phyloP scores from a whole-genome alignment of 805 yeast species.

The Metschnikowia henanensis region DNA sequence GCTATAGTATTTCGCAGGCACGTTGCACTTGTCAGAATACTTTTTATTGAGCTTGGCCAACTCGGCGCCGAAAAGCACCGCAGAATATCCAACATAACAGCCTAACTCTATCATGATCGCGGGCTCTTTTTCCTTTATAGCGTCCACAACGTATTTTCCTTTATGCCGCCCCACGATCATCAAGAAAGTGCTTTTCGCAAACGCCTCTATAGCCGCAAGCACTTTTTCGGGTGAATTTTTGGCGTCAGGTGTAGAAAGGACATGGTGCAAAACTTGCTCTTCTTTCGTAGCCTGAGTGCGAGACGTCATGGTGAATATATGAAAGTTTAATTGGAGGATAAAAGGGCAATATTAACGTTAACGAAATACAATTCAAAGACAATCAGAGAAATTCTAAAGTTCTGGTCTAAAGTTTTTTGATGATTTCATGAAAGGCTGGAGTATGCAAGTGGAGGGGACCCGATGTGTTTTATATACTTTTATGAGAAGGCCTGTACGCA shows the following conservation, averaged over 20 bases:
- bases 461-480: no score
- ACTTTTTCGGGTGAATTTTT: slow-evolving; percentile 34
- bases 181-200: slow-evolving; percentile 17
- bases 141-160: slow-evolving; percentile 27
- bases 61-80: slow-evolving; percentile 32
- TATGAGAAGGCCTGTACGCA: background rate
- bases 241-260: slow-evolving; percentile 21
- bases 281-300: no score
- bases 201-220: slow-evolving; percentile 31
- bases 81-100: slow-evolving; percentile 37
- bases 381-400: background rate
- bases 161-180: slow-evolving; percentile 36
- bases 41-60: slow-evolving; percentile 20
- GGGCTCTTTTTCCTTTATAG: slow-evolving; percentile 24
- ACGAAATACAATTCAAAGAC: background rate
- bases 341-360: background rate
- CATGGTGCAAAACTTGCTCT: slow-evolving; percentile 24
- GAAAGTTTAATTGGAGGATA: background rate
- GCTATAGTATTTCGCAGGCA: slow-evolving; percentile 31
- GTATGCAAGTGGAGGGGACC: no score
- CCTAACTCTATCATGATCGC: slow-evolving; percentile 34
- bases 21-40: slow-evolving; percentile 5
- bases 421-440: no score
- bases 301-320: no score
- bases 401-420: no score